Percentiles rank a stretch among this genome's conserved stretches.
These are phyloP conservation scores for Verticillium zaregamsianum DNA, from an alignment of 2,329 filamentous ascomycete genomes.

Conservation along the genomic window DNA sequence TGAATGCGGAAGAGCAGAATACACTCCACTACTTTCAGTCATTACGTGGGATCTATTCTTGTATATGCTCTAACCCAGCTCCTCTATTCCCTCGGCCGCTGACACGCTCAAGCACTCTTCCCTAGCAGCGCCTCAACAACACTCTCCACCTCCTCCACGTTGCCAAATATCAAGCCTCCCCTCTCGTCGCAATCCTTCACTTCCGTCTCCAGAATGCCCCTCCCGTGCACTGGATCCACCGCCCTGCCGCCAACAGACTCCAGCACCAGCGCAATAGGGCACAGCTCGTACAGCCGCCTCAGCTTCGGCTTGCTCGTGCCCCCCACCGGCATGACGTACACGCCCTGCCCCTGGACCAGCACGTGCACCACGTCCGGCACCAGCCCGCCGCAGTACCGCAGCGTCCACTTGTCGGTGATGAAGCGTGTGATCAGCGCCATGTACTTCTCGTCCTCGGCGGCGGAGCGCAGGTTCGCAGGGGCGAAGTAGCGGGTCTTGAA, in stretches of 20 bases:
- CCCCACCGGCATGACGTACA: constrained; percentile 57
- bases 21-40: neutral
- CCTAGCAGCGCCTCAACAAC: constrained; percentile 19
- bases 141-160: constrained; percentile 40
- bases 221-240: constrained; percentile 41
- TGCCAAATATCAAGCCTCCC: constrained; percentile 47
- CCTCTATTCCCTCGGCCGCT: neutral
- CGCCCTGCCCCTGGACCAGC: constrained; percentile 56
- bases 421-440: constrained; percentile 43
- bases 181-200: constrained; percentile 42
- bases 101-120: neutral
- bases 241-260: constrained; percentile 57
- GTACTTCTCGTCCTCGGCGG: constrained; percentile 46
- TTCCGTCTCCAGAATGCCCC: constrained; percentile 32
- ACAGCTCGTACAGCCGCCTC: constrained; percentile 54
- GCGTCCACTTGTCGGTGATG: constrained; percentile 50
- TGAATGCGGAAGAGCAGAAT: neutral
- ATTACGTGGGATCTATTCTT: neutral
- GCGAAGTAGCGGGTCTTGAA: constrained; percentile 55
- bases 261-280: constrained; percentile 54
- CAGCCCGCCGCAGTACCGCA: constrained; percentile 56
- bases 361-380: constrained; percentile 59
- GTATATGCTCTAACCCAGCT: neutral
- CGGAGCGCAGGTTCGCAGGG: constrained; percentile 56
- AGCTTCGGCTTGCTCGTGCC: constrained; percentile 49